Base-by-base conservation (phyloP, 352 stramenopile species). In the Phytopythium vexans region DNA sequence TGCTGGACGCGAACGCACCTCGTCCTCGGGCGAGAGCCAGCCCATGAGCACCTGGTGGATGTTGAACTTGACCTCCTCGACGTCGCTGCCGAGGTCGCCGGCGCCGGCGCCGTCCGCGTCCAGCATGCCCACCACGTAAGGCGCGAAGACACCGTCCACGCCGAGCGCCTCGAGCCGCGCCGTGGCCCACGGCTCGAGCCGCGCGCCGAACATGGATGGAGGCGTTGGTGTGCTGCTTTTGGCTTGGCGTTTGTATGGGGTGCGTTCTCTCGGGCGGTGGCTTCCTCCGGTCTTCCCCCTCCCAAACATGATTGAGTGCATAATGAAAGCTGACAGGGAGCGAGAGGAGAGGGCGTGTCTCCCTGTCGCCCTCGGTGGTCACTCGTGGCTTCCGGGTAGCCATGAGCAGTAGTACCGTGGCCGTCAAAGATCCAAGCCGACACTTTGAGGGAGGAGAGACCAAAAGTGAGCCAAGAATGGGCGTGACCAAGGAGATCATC, bases 1-100 rank as follows among this genome's bases (percentile, higher is more conserved):
- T 47, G 8, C 7, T 7, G 15, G 21, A 27, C 21, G 21, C 21
- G 21, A 27, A 51, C 49, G 31, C 41, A 87, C 77, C 65, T 89
- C 82, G 64, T 92, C 77, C 53, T 92, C 82, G 7, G 76, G 75
- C 9, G 78, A 72, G 8, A 94, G 57, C 81, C 81, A 94, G 53
- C 82, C 83, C 81, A 92, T 92, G 59, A 94, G 72, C 60, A 94
- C 76, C 51, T 92, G 71, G 60, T 91, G 76, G 37, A 92, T 80
- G 56, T 82, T 87, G 66, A 80, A 79, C 56, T 76, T 82, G 52
- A 81, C 70, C 45, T 82, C 73, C 41, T 86, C 77, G 8, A 76
- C 54, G 57, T 85, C 73, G 34, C 80, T 68, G 37, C 68, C 62
- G 4, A 16, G 53, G 40, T 44, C 41, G 44, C 67, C 64, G 47